phyloP scores from a whole-genome alignment of 257 asterid genomes.

The Coffea canephora region DNA sequence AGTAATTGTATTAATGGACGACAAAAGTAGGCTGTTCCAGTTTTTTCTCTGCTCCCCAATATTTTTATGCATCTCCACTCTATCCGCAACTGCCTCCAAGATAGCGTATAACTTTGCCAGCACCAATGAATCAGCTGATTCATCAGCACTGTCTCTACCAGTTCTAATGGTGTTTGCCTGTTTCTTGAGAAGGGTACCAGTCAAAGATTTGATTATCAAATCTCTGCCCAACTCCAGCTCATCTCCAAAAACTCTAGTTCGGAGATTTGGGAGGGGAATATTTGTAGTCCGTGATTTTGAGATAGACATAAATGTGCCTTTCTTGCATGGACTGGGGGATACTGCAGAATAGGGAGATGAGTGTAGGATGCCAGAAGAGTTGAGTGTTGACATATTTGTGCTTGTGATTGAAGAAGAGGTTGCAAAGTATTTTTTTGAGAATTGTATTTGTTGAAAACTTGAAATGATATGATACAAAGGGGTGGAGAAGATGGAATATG shows the following conservation, averaged over 20 bases:
- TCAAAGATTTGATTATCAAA: neutral
- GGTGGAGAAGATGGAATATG: neutral
- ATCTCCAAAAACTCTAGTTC: constrained; percentile 1
- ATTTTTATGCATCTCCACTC: constrained; percentile 40
- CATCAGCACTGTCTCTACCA: neutral
- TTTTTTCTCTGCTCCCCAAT: constrained; percentile 40
- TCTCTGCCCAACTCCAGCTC: neutral
- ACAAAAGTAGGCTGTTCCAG: constrained; percentile 39
- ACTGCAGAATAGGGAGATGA: neutral
- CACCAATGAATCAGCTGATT: constrained; percentile 2
- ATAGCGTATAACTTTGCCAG: constrained; percentile 29
- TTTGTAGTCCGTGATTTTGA: neutral
- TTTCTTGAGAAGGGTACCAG: neutral
- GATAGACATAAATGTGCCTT: constrained; percentile 6
- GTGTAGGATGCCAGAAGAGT: neutral
- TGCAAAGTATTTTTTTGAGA: too few species aligned
- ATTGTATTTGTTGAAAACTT: too few species aligned
- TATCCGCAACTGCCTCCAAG: constrained; percentile 38
- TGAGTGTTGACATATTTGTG: constrained; percentile 7
- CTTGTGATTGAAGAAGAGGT: too few species aligned
- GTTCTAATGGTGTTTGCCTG: neutral
- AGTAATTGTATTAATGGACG: constrained; percentile 31
- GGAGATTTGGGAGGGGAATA: constrained; percentile 7
- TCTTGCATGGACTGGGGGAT: neutral
- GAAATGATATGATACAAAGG: neutral